Base-by-base conservation (phyloP, 2,329 filamentous ascomycete species). In the Neopestalotiopsis sp. region DNA sequence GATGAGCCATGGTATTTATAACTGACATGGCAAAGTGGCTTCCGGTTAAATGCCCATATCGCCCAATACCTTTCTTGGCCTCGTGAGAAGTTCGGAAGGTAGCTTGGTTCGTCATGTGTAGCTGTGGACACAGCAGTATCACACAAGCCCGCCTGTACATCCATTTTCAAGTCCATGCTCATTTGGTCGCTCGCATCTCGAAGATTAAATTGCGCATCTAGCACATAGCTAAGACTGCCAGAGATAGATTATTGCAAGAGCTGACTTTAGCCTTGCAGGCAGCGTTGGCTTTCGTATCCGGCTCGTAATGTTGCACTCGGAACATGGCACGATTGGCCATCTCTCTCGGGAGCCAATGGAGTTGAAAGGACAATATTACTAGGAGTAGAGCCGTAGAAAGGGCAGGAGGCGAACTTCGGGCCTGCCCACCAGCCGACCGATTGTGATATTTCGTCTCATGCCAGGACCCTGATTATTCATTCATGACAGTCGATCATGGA, bases 251-350 rank as follows among this genome's bases (percentile, higher is more conserved):
- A 24, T 57, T 38, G n/a, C 24, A 1, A 66, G 64, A 66, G 28
- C 42, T 58, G 64, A 45, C 4, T 66, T 66, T 66, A 66, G 64
- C 64, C 64, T 58, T 45, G 28, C 42, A 40, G 61, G 28, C 59
- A 20, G 34, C 12, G 59, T 12, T 34, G 59, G 13, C 30, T 40
- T n/a, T 9, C 20, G n/a, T 17, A 62, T 38, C 59, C 59, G 32
- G 30, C 59, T n/a, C 4, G 59, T 38, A 40, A 40, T 24, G 57
- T 40, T 13, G 20, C 59, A 34, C 40, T 34, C 32, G 59, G 59
- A 40, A 40, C 59, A 20, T 38, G 59, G 20, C 59, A 34, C 24
- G 34, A 61, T 30, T 10, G 32, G 12, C 30, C 9, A 28, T 28
- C 7, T 40, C 32, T 34, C 32, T 62, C 12, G 59, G 30, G 10